Evolutionary conservation across 2,329 filamentous ascomycete species (phyloP), one percentile per base, ranked within the genome.

Genomic region (Beauveria bassiana): DNA sequence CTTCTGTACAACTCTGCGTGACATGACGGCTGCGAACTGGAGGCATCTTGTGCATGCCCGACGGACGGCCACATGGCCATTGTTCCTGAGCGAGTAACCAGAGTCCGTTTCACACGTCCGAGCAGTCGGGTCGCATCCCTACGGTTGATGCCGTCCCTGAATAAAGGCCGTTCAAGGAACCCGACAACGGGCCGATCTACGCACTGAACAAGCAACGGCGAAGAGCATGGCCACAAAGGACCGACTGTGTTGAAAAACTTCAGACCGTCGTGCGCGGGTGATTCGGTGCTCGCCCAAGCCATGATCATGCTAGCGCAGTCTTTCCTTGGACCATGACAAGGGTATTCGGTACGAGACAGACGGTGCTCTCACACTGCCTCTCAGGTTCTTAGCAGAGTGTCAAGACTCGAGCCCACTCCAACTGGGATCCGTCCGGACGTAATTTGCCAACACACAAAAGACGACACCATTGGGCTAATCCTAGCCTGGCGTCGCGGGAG

Each of bases 381-480:
- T 38, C 16, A 26, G 52, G 24, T n/a, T 54, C n/a, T 10, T 9
- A 42, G 38, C 52, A 43, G 22, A 26, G 28, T 55, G 40, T 28
- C 34, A 28, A 43, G 34, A 51, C 49, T 31, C 51, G 38, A 45
- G 52, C 40, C 52, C 45, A 47, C 45, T 22, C n/a, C 20, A n/a
- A 24, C 49, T 28, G 34, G 42, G 42, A 60, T 50, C n/a, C 46
- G 34, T 38, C 22, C 10, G 26, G 34, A 60, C 42, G 58, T 18
- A 60, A 52, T 45, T 52, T 60, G 20, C 58, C 38, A 50, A 43
- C 40, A 38, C 45, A 52, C 40, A 53, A 46, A 26, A 54, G 52
- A 54, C 52, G 52, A 54, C 52, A 31, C 40, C 38, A 52, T 9
- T 43, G 42, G 46, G 28, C 45, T 28, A 10, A 47, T 28, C 22